Percentiles rank a stretch among this genome's conserved stretches.
Conservation (phyloP, 2,329 filamentous ascomycete genomes). For the Cytospora chrysosperma region DNA sequence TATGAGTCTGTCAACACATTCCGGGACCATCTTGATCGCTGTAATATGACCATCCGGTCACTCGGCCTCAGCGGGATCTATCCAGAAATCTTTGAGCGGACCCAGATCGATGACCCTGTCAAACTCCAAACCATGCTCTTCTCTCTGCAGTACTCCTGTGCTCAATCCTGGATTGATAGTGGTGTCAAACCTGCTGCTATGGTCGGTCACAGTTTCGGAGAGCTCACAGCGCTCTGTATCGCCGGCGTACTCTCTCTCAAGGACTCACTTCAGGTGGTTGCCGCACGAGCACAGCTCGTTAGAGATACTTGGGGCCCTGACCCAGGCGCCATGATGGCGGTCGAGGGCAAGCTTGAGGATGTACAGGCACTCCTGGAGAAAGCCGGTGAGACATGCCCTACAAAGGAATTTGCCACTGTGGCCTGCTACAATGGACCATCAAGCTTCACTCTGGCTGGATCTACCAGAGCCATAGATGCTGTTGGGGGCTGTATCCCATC, state of each 20-base stretch:
- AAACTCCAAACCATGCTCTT: conserved; percentile 41
- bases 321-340: conserved; percentile 39
- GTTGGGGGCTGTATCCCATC: not conserved
- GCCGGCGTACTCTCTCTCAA: conserved; percentile 32
- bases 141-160: conserved; percentile 39
- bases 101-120: conserved; percentile 18
- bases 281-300: conserved; percentile 34
- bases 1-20: conserved; percentile 32
- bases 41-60: conserved; percentile 28
- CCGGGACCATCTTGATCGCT: conserved; percentile 28
- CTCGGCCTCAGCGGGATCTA: no score
- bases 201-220: conserved; percentile 43
- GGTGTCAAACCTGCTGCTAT: conserved; percentile 32
- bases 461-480: conserved; percentile 33
- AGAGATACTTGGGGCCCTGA: conserved; percentile 36
- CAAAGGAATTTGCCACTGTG: conserved; percentile 34
- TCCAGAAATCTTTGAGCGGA: conserved; percentile 34
- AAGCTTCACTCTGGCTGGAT: conserved; percentile 44
- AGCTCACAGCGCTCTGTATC: conserved; percentile 41
- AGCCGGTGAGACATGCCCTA: no score
- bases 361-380: not conserved
- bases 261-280: conserved; percentile 34
- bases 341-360: conserved; percentile 22
- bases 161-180: conserved; percentile 37
- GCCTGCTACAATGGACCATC: conserved; percentile 48